Evolutionary conservation across 2,329 filamentous ascomycete species (phyloP), one percentile per base, ranked within the genome.

Genomic region (Stachybotrys chlorohalonatus): DNA sequence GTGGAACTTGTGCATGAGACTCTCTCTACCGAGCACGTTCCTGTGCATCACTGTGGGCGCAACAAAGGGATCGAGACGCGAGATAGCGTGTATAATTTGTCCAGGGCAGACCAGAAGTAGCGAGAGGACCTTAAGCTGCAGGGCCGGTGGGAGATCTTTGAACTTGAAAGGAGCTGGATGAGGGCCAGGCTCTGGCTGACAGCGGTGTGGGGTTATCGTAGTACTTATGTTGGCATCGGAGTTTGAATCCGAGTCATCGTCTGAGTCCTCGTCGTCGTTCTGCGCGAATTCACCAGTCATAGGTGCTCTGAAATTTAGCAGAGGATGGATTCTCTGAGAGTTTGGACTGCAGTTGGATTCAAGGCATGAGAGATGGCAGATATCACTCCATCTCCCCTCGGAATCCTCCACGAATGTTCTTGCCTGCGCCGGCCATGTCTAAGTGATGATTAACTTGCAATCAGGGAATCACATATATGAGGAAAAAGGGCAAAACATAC

Each of bases 81-180:
- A 77, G 1, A 79, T 62, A 24, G 68, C 73, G 53, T 80, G 76
- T 4, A 80, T 57, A 0, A 71, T 50, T 1, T 66, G 31, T 0
- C 60, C 63, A 0, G 62, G 39, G 49, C 71, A 73, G n/a, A 71
- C 63, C 1, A 78, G 63, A 2, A 65, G n/a, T 0, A 63, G n/a
- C 6, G 56, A 59, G 11, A 79, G 66, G 9, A 79, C 74, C 2
- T 57, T 57, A 3, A 63, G 58, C 52, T 73, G 68, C 1, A 73
- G 24, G 0, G 60, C 6, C 0, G 42, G 8, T 0, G 69, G 66
- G 7, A 78, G 63, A 0, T n/a, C n/a, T 5, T 68, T 56, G 11
- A 74, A 69, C 1, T 9, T 55, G 46, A 63, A 69, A 54, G 47
- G 49, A 49, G 2, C 61, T 65, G 62, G 68, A 24, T 24, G 2